Percentiles rank a stretch among this genome's conserved stretches.
Evolutionary conservation across 78 protist genomes (phyloP).

Genomic region (Dictyostelium brefeldianum): DNA sequence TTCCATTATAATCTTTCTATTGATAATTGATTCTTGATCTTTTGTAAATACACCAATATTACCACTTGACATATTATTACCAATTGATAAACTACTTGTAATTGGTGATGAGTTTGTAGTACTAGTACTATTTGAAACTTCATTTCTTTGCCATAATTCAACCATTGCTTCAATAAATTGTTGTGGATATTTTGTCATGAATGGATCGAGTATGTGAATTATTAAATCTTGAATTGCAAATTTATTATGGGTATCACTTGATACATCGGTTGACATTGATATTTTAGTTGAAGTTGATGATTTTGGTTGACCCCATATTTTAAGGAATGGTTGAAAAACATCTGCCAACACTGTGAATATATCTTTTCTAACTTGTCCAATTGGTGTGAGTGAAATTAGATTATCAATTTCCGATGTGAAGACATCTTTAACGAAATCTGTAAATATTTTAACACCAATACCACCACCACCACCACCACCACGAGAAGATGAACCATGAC

Average conservation of each 20-base stretch:
- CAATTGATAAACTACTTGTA: background rate
- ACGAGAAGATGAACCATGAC: background rate
- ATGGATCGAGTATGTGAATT: conserved; percentile 60
- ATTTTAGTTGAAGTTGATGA: conserved; percentile 31
- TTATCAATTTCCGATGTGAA: conserved; percentile 57
- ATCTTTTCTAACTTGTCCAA: conserved; percentile 62
- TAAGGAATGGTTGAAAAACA: conserved; percentile 39
- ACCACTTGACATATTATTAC: background rate
- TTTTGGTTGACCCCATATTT: conserved; percentile 69
- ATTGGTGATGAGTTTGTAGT: background rate
- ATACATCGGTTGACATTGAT: conserved; percentile 65
- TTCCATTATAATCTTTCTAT: conserved; percentile 64
- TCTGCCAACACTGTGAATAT: conserved; percentile 11
- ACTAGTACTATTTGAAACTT: background rate
- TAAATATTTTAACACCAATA: conserved; percentile 45
- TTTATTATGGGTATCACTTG: conserved; percentile 74
- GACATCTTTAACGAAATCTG: conserved; percentile 80
- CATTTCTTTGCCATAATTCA: conserved; percentile 65
- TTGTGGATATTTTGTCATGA: conserved; percentile 67
- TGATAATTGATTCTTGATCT: background rate
- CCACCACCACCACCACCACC: background rate
- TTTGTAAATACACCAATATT: background rate
- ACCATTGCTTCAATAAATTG: conserved; percentile 54
- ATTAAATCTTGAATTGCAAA: conserved; percentile 77
- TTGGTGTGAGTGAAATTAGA: conserved; percentile 38